These are phyloP conservation scores for Atractiella rhizophila DNA, from an alignment of 768 basidiomycete genomes.

Conservation along the genomic window DNA sequence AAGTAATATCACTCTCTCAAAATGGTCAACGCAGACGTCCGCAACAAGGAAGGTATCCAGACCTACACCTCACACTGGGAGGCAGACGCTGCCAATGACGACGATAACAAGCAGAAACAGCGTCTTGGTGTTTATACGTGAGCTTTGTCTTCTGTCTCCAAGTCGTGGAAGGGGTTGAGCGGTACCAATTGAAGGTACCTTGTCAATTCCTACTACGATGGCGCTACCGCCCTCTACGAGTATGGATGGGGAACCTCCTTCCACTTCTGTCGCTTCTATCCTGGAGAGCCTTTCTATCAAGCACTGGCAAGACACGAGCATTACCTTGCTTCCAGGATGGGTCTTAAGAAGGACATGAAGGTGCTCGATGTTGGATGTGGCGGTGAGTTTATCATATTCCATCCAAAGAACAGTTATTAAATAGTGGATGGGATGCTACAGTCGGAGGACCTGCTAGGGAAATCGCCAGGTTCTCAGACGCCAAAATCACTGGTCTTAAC, in stretches of 20 bases:
- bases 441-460: conserved; percentile 91
- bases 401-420: too few species aligned
- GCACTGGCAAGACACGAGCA: background rate
- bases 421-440: too few species aligned
- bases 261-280: conserved; percentile 1
- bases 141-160: conserved; percentile 17
- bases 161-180: background rate
- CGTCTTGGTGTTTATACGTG: conserved; percentile 64
- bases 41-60: conserved; percentile 41
- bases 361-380: conserved; percentile 97
- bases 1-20: background rate
- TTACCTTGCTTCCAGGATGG: conserved; percentile 62
- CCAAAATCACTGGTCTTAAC: conserved; percentile 52
- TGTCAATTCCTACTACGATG: conserved; percentile 78
- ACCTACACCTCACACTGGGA: conserved; percentile 85
- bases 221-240: conserved; percentile 31
- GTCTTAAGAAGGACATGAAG: conserved; percentile 63
- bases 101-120: conserved; percentile 37
- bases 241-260: conserved; percentile 43
- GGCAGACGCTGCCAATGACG: conserved; percentile 48
- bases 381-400: too few species aligned
- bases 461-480: conserved; percentile 75
- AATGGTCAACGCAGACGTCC: conserved; percentile 28
- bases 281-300: background rate
- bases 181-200: background rate